These are phyloP conservation scores for Lathyrus aphaca DNA, from an alignment of 306 rosid genomes.

Conservation along the genomic window DNA sequence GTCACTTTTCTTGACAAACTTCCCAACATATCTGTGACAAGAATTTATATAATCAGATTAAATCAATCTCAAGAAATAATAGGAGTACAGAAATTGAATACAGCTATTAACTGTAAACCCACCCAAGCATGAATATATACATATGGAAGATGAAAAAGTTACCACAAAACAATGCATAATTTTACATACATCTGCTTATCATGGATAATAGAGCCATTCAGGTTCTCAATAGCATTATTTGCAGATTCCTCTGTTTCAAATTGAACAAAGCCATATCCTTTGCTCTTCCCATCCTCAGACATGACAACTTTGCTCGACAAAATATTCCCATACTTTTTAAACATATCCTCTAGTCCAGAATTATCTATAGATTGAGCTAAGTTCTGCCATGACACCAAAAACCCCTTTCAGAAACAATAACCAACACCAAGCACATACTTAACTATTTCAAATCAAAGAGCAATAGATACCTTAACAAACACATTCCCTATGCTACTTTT, in stretches of 20 bases:
- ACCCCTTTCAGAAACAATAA: slow-evolving; percentile 21
- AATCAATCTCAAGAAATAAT: slow-evolving; percentile 17
- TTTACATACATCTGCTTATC: slow-evolving; percentile 72
- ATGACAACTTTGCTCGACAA: slow-evolving; percentile 76
- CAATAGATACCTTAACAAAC: slow-evolving; percentile 74
- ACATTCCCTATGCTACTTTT: slow-evolving; percentile 72
- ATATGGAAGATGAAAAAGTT: not conserved
- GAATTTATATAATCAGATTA: slow-evolving; percentile 4
- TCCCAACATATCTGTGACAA: slow-evolving; percentile 71
- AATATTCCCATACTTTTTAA: slow-evolving; percentile 63
- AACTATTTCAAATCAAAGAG: slow-evolving; percentile 3
- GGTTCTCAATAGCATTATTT: slow-evolving; percentile 63
- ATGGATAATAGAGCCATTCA: slow-evolving; percentile 62
- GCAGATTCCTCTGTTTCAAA: slow-evolving; percentile 81
- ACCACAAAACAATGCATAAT: slow-evolving; percentile 20
- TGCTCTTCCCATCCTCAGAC: slow-evolving; percentile 82
- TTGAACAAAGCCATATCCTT: slow-evolving; percentile 88
- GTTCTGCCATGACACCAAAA: slow-evolving; percentile 53
- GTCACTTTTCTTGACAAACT: slow-evolving; percentile 67
- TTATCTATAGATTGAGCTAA: slow-evolving; percentile 58
- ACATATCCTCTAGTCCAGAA: slow-evolving; percentile 62
- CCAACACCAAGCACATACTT: slow-evolving; percentile 20
- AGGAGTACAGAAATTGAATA: not conserved
- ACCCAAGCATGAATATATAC: slow-evolving; percentile 20
- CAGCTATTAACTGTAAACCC: not conserved